Base-by-base conservation (phyloP, 1,284 basidiomycete species). In the Pseudozyma sp. region DNA sequence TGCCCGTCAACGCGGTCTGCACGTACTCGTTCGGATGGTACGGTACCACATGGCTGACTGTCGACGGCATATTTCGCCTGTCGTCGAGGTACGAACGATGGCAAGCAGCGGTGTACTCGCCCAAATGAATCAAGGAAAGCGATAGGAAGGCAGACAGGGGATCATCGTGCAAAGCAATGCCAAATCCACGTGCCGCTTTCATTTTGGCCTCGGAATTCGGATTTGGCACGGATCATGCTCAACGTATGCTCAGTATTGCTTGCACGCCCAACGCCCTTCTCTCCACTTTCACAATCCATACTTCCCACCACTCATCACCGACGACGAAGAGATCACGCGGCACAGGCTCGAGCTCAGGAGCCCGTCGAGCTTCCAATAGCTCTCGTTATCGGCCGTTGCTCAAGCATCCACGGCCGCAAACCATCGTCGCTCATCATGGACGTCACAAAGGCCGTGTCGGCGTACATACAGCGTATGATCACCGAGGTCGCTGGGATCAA, bases 401-500 rank as follows among this genome's bases (percentile, higher is more conserved):
- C 43, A 24, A 44, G 43, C 43, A 24, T 24, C 43, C 19, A 19
- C 49, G n/a, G 43, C 34, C 30, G 16, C 5, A 29, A 10, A 2
- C 7, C 50, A 29, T 16, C 43, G 24, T 31, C 46, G 45, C 33
- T 19, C 40, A 39, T 1, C 2, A 98, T 99, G 96, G 95, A 99
- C 86, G 91, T 96, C 71, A 89, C 94, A 77, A 96, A 96, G 85
- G 96, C 97, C 3, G 90, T 97, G 44, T 93, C 95, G 86, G 93
- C 91, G 16, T 99, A 99, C 87, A 89, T 98, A 81, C 89, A 90
- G 75, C 96, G 93, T 87, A 89, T 98, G 88, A 89, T 97, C 67
- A 90, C 91, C 33, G 90, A 90, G 60, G 92, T 94, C 50, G 47
- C 73, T 4, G 90, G 93, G 7, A 98, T 99, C 92, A 99, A 99